Base-by-base conservation (phyloP, 768 basidiomycete genomes). In the Mycena latifolia region DNA sequence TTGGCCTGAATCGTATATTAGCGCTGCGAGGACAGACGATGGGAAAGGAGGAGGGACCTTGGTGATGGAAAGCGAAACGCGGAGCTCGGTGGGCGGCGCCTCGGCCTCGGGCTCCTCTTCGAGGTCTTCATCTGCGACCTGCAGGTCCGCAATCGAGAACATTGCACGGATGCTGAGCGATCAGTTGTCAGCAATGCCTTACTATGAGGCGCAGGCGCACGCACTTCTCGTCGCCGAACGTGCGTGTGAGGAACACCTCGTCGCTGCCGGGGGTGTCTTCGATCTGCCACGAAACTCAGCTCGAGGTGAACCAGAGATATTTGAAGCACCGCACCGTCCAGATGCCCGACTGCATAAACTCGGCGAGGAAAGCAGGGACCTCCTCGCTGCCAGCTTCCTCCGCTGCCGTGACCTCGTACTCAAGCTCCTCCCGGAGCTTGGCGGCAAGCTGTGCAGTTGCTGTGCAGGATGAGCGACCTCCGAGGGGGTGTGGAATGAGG, bases 141-240 rank as follows among this genome's bases (percentile, higher is more conserved):
- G 88, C 54, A 97, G 83, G 77, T 98, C 96, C 37, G 93, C 92
- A 70, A 97, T 93, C 63, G 95, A 95, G 86, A 99, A 98, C 79
- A 96, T 91, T 74, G 96, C 78, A 28, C 92, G 93, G 77, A 99
- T 86, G 69, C 95, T 96, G 73, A 18, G 14, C 37, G 37, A 33
- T 33, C 37, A 39, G 31, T 11, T 35, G 15, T 39, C 37, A 17
- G 37, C 37, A 12, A 15, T 18, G 37, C 7, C 14, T 8, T 39
- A 39, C n/a, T 10, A 39, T 12, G 8, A 15, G 10, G 37, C 3
- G 11, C 37, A 39, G 5, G 10, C 31, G 37, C 37, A 86, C 91
- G 61, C 71, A 97, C 96, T 79, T 86, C 80, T 99, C 96, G 71
- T 93, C 93, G 63, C 94, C 96, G 77, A 95, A 97, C 71, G 87